Evolutionary conservation across 805 yeast genomes (phyloP), one percentile per base, ranked within the genome.

Genomic region (Myxozyma sirexii): DNA sequence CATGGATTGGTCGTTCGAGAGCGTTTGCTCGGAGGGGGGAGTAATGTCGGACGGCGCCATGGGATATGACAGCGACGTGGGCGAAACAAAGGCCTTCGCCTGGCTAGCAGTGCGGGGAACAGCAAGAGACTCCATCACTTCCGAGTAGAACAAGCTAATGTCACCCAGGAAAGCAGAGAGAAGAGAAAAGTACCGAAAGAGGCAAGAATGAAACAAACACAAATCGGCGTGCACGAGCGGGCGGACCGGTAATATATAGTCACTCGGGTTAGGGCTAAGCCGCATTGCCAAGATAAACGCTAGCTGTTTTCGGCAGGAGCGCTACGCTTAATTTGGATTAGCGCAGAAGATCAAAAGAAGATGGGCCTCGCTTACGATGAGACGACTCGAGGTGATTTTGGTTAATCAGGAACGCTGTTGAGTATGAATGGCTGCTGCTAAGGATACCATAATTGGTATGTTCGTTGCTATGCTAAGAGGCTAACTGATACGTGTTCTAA

Each of bases 101-200:
- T 84, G 83, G 4, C 88, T 88, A 12, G 92, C 90, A 19, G 88
- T 87, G 21, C 87, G 85, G 62, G 93, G 93, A 62, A 86, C 80
- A 64, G 86, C 84, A 62, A 87, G 79, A 48, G 91, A 84, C 70
- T 87, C 90, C 91, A 87, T 86, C 12, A 27, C 23, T 26, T 31
- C 39, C 64, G 66, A 67, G 69, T 68, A 51, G 51, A 59, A 59
- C 72, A 69, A 69, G 46, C 62, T 59, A 69, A 69, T 69, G 70
- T 44, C 67, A 67, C 70, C 69, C 66, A 37, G 13, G 29, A 50
- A 51, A 47, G 47, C 46, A 51, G n/a, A 24, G 39, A 8, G 47
- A 21, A 15, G 41, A 38, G 38, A 44, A 51, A 41, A 51, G 10
- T 29, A 29, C 33, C 33, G 10, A 10, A 29, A 29, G 6, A 29